A percentile compares a stretch with the other conserved stretches of the same genome.
These are phyloP conservation scores for Boechera stricta DNA, from an alignment of 345 rosid genomes.

Conservation along the genomic window DNA sequence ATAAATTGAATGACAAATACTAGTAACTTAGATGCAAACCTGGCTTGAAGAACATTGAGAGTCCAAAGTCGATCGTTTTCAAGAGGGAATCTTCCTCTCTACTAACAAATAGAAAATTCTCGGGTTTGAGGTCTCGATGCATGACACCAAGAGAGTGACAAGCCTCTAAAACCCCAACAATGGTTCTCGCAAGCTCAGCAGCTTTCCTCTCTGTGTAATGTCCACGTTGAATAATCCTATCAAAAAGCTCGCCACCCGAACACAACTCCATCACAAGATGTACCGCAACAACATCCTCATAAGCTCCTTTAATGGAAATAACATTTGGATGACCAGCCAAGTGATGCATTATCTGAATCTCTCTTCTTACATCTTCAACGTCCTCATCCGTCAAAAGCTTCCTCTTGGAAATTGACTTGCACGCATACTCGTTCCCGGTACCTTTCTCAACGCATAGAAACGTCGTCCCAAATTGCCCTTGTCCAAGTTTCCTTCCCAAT, in stretches of 20 bases:
- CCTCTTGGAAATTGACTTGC: slow-evolving; percentile 93
- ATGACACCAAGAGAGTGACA: slow-evolving; percentile 91
- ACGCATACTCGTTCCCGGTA: slow-evolving; percentile 71
- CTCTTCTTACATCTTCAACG: slow-evolving; percentile 88
- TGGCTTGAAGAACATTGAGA: slow-evolving; percentile 84
- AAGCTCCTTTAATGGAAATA: slow-evolving; percentile 77
- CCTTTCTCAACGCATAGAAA: slow-evolving; percentile 73
- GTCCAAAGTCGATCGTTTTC: slow-evolving; percentile 88
- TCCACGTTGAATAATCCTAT: slow-evolving; percentile 84
- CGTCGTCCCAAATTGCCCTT: slow-evolving; percentile 90
- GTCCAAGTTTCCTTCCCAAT: slow-evolving; percentile 85
- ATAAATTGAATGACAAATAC: background rate
- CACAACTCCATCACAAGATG: slow-evolving; percentile 90
- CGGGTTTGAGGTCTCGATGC: slow-evolving; percentile 95
- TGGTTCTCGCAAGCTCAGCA: slow-evolving; percentile 79
- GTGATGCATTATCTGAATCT: slow-evolving; percentile 93
- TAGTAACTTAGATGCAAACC: slow-evolving; percentile 48
- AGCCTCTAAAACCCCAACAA: slow-evolving; percentile 85
- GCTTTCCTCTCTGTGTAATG: slow-evolving; percentile 89
- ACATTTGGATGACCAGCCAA: slow-evolving; percentile 89
- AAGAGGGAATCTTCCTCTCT: slow-evolving; percentile 73
- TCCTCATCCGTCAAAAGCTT: slow-evolving; percentile 79
- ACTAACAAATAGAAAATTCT: slow-evolving; percentile 78
- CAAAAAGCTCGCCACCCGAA: slow-evolving; percentile 89
- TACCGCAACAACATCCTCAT: slow-evolving; percentile 85